These are phyloP conservation scores for Lonicera japonica DNA, from an alignment of 129 eudicot species.

Conservation along the genomic window DNA sequence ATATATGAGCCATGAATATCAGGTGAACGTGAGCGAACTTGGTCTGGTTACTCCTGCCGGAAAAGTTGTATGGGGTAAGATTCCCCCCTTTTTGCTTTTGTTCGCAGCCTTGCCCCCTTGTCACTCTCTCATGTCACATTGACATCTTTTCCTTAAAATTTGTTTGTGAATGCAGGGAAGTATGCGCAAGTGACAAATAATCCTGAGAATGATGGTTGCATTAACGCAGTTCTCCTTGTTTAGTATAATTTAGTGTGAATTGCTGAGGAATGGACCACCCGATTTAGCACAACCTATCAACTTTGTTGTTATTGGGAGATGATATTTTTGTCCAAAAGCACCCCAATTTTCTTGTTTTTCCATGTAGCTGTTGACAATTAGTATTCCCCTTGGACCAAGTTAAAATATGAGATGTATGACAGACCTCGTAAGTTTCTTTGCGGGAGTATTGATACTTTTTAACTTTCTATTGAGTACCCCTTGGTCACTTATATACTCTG, in stretches of 20 bases:
- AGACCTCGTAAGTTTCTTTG: too few species aligned
- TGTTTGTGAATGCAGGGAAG: slow-evolving; percentile 54
- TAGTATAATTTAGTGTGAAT: slow-evolving; percentile 9
- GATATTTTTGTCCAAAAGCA: too few species aligned
- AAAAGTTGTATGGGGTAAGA: slow-evolving; percentile 99
- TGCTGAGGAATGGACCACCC: neutral
- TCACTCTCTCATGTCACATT: neutral
- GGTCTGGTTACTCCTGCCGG: slow-evolving; percentile 99
- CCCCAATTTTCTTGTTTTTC: too few species aligned
- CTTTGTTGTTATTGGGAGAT: too few species aligned
- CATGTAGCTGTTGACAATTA: too few species aligned
- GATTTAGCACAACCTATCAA: too few species aligned
- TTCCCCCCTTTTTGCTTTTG: neutral
- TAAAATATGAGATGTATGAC: too few species aligned
- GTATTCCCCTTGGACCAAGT: too few species aligned
- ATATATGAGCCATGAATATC: neutral
- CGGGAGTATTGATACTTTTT: too few species aligned
- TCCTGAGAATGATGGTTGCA: slow-evolving; percentile 98
- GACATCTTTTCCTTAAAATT: neutral
- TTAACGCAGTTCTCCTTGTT: slow-evolving; percentile 83
- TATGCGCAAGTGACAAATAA: slow-evolving; percentile 96
- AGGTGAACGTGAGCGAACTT: slow-evolving; percentile 96
- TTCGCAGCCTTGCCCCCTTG: neutral
- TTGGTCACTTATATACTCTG: too few species aligned
- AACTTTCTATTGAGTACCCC: too few species aligned